A percentile compares a stretch with the other conserved stretches of the same genome.
These are phyloP conservation scores for Carex myosuroides DNA, from an alignment of 176 grass and related monocot species.

Conservation along the genomic window DNA sequence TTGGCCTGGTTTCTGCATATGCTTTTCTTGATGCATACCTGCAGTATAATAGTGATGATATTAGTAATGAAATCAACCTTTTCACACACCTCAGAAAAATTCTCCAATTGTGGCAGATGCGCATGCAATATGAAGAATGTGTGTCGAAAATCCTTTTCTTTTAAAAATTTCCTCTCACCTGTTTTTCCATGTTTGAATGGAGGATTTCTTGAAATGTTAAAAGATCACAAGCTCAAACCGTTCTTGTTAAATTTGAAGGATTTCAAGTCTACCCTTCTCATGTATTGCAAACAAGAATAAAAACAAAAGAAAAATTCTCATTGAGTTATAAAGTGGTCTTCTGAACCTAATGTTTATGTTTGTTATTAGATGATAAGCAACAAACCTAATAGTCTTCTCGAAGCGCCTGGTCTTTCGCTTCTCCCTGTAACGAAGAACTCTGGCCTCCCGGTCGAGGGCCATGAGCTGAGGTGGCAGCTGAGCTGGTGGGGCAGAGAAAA, in stretches of 20 bases:
- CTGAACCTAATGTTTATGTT: neutral
- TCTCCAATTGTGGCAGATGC: no score
- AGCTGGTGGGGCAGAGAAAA: constrained; percentile 22
- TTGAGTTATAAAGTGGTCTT: neutral
- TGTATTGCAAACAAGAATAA: neutral
- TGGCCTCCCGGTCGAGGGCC: constrained; percentile 28
- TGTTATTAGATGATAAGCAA: neutral
- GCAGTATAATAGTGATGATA: neutral
- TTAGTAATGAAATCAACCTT: neutral
- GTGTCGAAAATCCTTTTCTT: neutral
- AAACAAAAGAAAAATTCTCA: neutral
- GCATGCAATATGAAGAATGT: no score
- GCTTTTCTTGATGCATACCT: constrained; percentile 47
- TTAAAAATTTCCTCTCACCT: neutral
- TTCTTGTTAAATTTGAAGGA: neutral
- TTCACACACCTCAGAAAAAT: neutral
- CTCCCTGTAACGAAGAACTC: constrained; percentile 35
- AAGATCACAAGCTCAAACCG: neutral
- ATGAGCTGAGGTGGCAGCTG: constrained; percentile 29
- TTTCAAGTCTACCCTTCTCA: neutral
- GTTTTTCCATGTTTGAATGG: neutral
- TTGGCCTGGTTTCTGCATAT: constrained; percentile 38
- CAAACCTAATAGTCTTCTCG: constrained; percentile 34
- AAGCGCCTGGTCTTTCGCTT: constrained; percentile 35
- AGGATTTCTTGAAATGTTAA: neutral